These are phyloP conservation scores for Tricholomella constricta DNA, from an alignment of 768 basidiomycete species.

Conservation along the genomic window DNA sequence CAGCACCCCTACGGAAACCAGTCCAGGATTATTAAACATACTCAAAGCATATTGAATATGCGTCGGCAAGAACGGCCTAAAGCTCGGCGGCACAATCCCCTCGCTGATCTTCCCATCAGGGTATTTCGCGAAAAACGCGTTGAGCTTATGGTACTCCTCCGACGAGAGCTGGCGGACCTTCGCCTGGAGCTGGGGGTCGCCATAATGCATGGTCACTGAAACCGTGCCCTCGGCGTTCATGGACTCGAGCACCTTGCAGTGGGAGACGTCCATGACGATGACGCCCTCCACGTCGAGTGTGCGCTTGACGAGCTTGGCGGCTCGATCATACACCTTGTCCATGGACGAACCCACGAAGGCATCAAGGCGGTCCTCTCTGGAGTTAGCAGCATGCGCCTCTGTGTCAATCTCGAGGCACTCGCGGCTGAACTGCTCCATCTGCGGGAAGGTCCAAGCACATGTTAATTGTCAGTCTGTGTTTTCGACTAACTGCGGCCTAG, in stretches of 20 bases:
- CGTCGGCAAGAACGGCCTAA: conserved; percentile 79
- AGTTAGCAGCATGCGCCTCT: conserved; percentile 41
- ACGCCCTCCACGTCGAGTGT: conserved; percentile 94
- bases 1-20: background rate
- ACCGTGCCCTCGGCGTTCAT: conserved; percentile 61
- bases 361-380: conserved; percentile 34
- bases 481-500: background rate
- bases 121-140: conserved; percentile 73
- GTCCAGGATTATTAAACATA: conserved; percentile 38
- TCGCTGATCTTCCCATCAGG: conserved; percentile 90
- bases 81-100: conserved; percentile 79
- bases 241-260: conserved; percentile 84
- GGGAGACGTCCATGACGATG: conserved; percentile 89
- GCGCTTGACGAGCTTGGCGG: conserved; percentile 83
- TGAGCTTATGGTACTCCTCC: conserved; percentile 75
- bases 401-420: conserved; percentile 92
- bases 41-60: conserved; percentile 88
- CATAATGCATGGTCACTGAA: conserved; percentile 70
- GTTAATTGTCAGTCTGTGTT: background rate
- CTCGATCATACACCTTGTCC: conserved; percentile 90
- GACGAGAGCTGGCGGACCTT: conserved; percentile 57
- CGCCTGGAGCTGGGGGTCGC: conserved; percentile 55
- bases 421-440: conserved; percentile 96
- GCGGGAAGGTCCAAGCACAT: too few relatives aligned
- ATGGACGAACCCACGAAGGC: conserved; percentile 52